Percentiles rank a stretch among this genome's conserved stretches.
Conservation (phyloP, 805 yeast species). For the Blastobotrys americana region DNA sequence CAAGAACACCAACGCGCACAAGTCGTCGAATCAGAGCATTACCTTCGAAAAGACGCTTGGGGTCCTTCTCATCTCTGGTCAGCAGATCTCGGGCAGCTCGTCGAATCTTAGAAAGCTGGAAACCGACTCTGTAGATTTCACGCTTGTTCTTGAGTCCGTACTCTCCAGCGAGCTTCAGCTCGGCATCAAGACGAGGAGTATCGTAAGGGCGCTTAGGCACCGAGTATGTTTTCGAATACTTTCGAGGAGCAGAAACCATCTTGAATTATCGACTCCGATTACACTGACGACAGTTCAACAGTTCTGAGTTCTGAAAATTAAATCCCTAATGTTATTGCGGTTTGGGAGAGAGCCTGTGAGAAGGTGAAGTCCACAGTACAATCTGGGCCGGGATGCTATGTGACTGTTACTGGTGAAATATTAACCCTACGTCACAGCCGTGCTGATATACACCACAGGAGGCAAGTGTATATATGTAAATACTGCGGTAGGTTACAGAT, state of each 20-base stretch:
- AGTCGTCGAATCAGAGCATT: constrained; percentile 99
- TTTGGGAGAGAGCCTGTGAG: neutral
- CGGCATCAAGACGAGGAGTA: constrained; percentile 98
- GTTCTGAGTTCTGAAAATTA: neutral
- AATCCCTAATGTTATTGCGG: neutral
- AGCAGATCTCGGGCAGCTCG: constrained; percentile 99
- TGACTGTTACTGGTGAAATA: too few species aligned
- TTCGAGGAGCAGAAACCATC: constrained; percentile 78
- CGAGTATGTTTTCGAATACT: constrained; percentile 98
- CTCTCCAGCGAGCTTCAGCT: constrained; percentile 99
- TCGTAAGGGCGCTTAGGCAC: constrained; percentile 99
- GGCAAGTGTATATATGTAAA: too few species aligned
- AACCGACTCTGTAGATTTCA: constrained; percentile 99
- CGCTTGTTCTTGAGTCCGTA: constrained; percentile 99
- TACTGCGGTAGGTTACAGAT: too few species aligned
- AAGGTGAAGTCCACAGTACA: too few species aligned
- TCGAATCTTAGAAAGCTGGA: constrained; percentile 98
- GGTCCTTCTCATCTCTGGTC: constrained; percentile 99
- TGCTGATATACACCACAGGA: too few species aligned
- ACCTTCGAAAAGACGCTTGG: constrained; percentile 99
- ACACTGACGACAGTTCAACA: neutral
- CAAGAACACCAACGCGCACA: constrained; percentile 97
- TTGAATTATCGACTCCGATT: neutral
- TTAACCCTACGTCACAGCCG: too few species aligned
- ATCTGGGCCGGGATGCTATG: too few species aligned